Conservation (phyloP, 1,284 basidiomycete genomes). For the Heterobasidion parviporum region DNA sequence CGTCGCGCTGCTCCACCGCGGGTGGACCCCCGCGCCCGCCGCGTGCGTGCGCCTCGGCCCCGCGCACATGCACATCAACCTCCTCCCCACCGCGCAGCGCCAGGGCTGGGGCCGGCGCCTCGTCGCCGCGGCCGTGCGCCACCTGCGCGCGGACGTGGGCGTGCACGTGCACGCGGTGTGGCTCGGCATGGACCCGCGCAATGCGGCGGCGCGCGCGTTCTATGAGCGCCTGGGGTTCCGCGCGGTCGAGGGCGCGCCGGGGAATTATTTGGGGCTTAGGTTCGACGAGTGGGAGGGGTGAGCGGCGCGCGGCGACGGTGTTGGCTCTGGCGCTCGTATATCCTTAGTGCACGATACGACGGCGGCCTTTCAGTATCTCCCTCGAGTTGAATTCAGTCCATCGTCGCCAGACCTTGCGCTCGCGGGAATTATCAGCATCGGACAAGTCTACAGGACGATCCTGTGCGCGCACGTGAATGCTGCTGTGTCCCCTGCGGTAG, state of each 20-base stretch:
- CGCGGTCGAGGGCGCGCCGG: conserved; percentile 37
- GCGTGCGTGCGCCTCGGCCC: conserved; percentile 45
- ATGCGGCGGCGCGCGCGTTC: conserved; percentile 46
- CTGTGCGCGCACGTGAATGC: too few relatives aligned
- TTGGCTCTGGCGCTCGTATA: too few relatives aligned
- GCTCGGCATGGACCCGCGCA: conserved; percentile 54
- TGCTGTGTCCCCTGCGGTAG: too few relatives aligned
- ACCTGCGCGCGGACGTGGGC: conserved; percentile 31
- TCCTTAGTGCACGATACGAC: neutral
- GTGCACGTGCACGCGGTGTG: conserved; percentile 26
- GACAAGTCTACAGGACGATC: too few relatives aligned
- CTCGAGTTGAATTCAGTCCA: too few relatives aligned
- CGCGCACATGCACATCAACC: conserved; percentile 63
- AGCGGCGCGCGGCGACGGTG: neutral
- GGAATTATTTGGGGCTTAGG: conserved; percentile 37
- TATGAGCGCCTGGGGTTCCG: conserved; percentile 51
- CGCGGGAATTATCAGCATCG: too few relatives aligned
- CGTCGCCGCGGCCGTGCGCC: conserved; percentile 40
- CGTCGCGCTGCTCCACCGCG: conserved; percentile 40
- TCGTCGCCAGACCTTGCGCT: too few relatives aligned
- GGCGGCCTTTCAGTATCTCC: neutral
- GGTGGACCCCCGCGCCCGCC: conserved; percentile 31
- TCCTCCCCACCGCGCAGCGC: conserved; percentile 49
- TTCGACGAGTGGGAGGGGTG: conserved; percentile 30
- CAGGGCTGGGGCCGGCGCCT: conserved; percentile 57